These are phyloP conservation scores for Nephelium lappaceum DNA, from an alignment of 345 rosid species.

Conservation along the genomic window DNA sequence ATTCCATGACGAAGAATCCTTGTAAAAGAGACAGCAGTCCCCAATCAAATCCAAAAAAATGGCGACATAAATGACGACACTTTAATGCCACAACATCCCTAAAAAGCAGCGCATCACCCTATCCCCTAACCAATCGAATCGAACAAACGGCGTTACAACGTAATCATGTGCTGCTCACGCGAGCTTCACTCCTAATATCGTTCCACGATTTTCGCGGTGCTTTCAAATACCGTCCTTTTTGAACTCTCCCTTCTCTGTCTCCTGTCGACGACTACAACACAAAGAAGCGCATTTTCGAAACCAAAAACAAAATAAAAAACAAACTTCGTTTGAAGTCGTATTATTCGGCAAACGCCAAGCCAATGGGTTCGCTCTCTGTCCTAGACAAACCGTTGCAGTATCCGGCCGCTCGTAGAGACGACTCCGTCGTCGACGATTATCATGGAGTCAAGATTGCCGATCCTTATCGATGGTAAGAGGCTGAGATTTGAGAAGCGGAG, in stretches of 20 bases:
- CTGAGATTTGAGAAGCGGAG: neutral
- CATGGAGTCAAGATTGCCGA: conserved; percentile 75
- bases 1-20: no score
- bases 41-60: neutral
- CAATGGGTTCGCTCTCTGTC: conserved; percentile 69
- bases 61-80: conserved; percentile 70
- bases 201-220: neutral
- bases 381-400: conserved; percentile 44
- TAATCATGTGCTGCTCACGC: conserved; percentile 24
- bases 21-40: no score
- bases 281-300: neutral
- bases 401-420: conserved; percentile 70
- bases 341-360: no score
- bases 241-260: neutral
- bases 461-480: conserved; percentile 80
- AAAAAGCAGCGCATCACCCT: no score
- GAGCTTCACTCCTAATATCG: neutral
- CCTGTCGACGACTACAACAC: neutral
- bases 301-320: no score
- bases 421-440: conserved; percentile 71
- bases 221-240: neutral
- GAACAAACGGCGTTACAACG: no score
- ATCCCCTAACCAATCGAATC: no score
- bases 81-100: conserved; percentile 14
- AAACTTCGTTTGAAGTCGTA: neutral